A percentile compares a stretch with the other conserved stretches of the same genome.
These are phyloP conservation scores for Trichoderma sp. DNA, from an alignment of 2,329 filamentous ascomycete genomes.

Conservation along the genomic window DNA sequence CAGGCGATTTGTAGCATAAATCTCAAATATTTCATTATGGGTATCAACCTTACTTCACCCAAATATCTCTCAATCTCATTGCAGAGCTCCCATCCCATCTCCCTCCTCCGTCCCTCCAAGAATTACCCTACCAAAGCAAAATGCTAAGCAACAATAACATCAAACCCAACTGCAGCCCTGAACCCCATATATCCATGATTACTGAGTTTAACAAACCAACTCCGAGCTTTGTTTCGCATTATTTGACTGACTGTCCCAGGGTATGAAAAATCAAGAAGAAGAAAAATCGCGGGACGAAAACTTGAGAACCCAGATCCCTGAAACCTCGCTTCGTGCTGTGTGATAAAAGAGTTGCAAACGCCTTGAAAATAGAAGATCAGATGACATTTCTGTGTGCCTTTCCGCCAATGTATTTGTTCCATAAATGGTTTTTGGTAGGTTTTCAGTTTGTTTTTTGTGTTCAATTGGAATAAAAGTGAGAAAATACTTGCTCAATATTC, in stretches of 20 bases:
- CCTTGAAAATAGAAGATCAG: background rate
- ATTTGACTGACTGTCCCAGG: conserved; percentile 16
- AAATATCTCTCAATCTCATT: conserved; percentile 10
- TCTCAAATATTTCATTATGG: conserved; percentile 15
- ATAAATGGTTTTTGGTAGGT: background rate
- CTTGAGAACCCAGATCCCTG: background rate
- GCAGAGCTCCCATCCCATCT: background rate
- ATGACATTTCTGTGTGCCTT: background rate
- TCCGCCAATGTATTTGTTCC: background rate
- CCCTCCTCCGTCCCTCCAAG: background rate
- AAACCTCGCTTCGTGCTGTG: conserved; percentile 6
- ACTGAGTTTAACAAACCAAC: conserved; percentile 24
- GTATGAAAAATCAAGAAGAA: conserved; percentile 18
- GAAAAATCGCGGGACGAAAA: background rate
- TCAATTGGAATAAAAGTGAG: background rate
- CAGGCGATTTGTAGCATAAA: background rate
- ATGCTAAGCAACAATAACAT: conserved; percentile 4
- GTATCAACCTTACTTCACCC: conserved; percentile 18
- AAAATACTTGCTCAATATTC: background rate
- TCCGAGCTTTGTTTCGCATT: conserved; percentile 15
- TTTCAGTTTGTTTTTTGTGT: background rate
- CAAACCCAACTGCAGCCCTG: conserved; percentile 12
- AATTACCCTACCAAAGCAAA: conserved; percentile 6
- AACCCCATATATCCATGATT: conserved; percentile 27
- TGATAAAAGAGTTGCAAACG: conserved; percentile 3